phyloP scores from a whole-genome alignment of 495 filamentous ascomycete genomes.

The Penicillium alfredii region DNA sequence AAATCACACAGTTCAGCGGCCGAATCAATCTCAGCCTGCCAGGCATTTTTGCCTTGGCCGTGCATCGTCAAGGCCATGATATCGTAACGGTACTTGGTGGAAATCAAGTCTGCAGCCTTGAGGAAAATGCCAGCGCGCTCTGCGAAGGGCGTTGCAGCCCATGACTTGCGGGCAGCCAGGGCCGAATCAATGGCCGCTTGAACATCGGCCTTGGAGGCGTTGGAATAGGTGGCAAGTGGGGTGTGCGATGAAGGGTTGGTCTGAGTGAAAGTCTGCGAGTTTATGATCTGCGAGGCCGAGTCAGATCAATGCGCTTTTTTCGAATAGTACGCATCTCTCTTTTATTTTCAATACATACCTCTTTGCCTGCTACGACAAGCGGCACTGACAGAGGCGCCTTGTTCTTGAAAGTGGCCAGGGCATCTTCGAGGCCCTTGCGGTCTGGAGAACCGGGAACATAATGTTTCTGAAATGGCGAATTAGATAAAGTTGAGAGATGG shows the following conservation, averaged over 20 bases:
- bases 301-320: no score
- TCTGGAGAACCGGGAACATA: constrained; percentile 78
- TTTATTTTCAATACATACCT: constrained; percentile 43
- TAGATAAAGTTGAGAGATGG: not conserved
- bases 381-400: constrained; percentile 65
- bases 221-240: constrained; percentile 72
- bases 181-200: constrained; percentile 71
- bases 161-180: constrained; percentile 70
- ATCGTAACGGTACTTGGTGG: constrained; percentile 86
- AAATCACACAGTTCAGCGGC: constrained; percentile 91
- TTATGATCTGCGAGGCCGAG: constrained; percentile 22
- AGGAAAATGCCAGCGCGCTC: constrained; percentile 92
- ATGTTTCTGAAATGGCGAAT: constrained; percentile 56
- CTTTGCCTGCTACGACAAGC: constrained; percentile 70
- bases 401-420: constrained; percentile 55
- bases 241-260: constrained; percentile 70
- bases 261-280: constrained; percentile 47
- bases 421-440: constrained; percentile 63
- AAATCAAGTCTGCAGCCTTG: constrained; percentile 83
- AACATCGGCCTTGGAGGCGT: constrained; percentile 67
- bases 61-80: constrained; percentile 91
- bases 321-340: no score
- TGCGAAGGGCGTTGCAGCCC: constrained; percentile 76
- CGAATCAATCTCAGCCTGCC: constrained; percentile 94
- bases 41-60: constrained; percentile 92